Percentiles rank a stretch among this genome's conserved stretches.
Conservation (phyloP, 768 basidiomycete species). For the Serendipita indica region DNA sequence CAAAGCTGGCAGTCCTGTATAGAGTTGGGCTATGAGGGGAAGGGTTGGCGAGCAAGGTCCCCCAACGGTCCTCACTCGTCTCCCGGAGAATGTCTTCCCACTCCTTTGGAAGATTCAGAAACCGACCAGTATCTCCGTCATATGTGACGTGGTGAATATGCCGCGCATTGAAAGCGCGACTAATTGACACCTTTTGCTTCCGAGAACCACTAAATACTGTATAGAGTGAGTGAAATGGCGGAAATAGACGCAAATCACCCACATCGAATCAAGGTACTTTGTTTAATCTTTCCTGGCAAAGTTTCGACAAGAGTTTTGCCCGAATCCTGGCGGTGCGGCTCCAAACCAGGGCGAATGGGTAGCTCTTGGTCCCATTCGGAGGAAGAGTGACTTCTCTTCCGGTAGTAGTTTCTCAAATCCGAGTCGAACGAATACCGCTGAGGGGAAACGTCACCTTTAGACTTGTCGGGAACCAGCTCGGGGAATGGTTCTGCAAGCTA, state of each 20-base stretch:
- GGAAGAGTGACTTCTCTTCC: not conserved
- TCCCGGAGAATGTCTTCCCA: not conserved
- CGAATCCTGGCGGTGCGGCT: not conserved
- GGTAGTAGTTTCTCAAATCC: constrained; percentile 6
- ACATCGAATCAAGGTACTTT: not conserved
- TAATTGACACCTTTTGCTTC: not conserved
- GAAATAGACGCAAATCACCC: not conserved
- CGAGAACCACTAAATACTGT: not conserved
- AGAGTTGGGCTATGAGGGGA: not conserved
- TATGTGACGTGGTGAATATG: constrained; percentile 6
- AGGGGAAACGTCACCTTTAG: too few relatives aligned
- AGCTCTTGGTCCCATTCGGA: not conserved
- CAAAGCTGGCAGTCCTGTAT: not conserved
- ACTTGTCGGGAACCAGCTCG: too few relatives aligned
- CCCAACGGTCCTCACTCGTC: not conserved
- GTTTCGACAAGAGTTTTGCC: not conserved
- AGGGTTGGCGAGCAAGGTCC: not conserved
- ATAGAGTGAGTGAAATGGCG: not conserved
- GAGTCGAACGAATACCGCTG: constrained; percentile 3
- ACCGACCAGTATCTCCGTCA: not conserved
- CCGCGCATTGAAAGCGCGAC: not conserved
- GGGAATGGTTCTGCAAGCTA: too few relatives aligned
- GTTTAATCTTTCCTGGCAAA: not conserved
- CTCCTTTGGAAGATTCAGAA: not conserved
- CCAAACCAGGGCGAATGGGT: not conserved